Percentiles rank a stretch among this genome's conserved stretches.
These are phyloP conservation scores for Termitomyces bulborhizus DNA, from an alignment of 768 basidiomycete species.

Conservation along the genomic window DNA sequence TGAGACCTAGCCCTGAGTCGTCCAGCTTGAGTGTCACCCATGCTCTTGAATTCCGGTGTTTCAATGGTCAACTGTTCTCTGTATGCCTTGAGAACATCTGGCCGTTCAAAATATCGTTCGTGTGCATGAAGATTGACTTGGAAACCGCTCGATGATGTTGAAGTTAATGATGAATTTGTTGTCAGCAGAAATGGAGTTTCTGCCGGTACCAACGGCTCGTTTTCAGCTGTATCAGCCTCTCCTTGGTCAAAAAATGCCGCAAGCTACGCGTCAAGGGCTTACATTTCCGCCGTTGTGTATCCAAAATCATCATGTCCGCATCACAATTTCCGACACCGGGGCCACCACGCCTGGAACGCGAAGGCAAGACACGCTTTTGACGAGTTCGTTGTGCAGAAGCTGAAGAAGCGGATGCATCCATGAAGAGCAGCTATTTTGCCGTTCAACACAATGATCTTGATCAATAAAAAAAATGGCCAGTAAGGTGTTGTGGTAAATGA, in stretches of 20 bases:
- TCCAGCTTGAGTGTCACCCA: slow-evolving; percentile 43
- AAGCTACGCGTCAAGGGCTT: slow-evolving; percentile 22
- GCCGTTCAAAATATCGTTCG: slow-evolving; percentile 71
- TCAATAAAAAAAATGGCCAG: neutral
- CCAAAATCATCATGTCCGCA: slow-evolving; percentile 78
- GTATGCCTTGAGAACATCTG: slow-evolving; percentile 69
- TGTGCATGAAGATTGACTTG: slow-evolving; percentile 54
- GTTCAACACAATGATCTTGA: neutral
- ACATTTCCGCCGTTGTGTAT: slow-evolving; percentile 76
- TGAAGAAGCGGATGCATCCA: slow-evolving; percentile 34
- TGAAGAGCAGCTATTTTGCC: slow-evolving; percentile 14
- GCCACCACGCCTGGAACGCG: slow-evolving; percentile 74
- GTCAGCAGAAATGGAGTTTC: slow-evolving; percentile 66
- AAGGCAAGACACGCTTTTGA: slow-evolving; percentile 77
- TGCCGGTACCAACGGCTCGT: slow-evolving; percentile 63
- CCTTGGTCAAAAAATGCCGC: neutral
- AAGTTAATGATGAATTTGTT: slow-evolving; percentile 54
- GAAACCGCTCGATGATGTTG: slow-evolving; percentile 32
- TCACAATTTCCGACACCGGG: slow-evolving; percentile 77
- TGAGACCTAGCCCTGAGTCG: slow-evolving; percentile 55
- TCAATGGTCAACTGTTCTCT: slow-evolving; percentile 68
- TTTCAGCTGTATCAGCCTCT: slow-evolving; percentile 47
- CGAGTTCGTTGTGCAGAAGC: slow-evolving; percentile 32
- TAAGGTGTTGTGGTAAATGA: neutral
- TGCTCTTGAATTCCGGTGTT: slow-evolving; percentile 62